Evolutionary conservation across 441 rosid genomes (phyloP), one percentile per base, ranked within the genome.

Genomic region (Raphanus hybrid): DNA sequence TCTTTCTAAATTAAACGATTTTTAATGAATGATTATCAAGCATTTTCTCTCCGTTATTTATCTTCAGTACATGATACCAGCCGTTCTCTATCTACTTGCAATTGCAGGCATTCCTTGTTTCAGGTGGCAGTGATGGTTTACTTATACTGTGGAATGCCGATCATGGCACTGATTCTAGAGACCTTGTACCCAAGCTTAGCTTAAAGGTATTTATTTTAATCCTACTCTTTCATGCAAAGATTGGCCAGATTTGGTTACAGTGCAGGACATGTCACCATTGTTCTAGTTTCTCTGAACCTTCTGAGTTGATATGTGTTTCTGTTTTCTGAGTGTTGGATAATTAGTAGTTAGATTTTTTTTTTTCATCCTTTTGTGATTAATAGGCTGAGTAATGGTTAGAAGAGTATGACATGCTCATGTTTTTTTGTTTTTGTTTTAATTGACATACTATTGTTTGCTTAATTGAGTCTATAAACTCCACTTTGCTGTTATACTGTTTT

Each of bases 111-210:
- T 94, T 93, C 82, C 97, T 96, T 84, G 97, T 92, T 82, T 96
- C 98, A 8, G 99, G 98, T 75, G 99, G 92, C 45, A 89, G 92
- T 85, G 99, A 96, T 82, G 99, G 99, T 65, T 86, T 92, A 72
- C 98, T 96, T 82, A 83, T 96, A 65, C 85, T 93, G 61, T 96
- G 99, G 99, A 96, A 93, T 81, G 97, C 97, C 16, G 98, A 96
- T 86, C 93, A 93, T 71, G 82, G 97, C 73, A 92, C 91, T 82
- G 99, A 93, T 87, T 90, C 99, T 50, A 88, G 91, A 75, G 98
- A 95, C 77, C 97, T 95, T 85, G 99, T 91, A 67, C 98, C 99
- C 67, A 95, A 95, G 84, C 89, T 93, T 73, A 93, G 95, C 80
- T 89, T 93, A 82, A 96, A 93, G 82, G 78, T 79, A 79, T 43